Conservation (phyloP, 1,139 yeast species). For the Candida sanyaensis region DNA sequence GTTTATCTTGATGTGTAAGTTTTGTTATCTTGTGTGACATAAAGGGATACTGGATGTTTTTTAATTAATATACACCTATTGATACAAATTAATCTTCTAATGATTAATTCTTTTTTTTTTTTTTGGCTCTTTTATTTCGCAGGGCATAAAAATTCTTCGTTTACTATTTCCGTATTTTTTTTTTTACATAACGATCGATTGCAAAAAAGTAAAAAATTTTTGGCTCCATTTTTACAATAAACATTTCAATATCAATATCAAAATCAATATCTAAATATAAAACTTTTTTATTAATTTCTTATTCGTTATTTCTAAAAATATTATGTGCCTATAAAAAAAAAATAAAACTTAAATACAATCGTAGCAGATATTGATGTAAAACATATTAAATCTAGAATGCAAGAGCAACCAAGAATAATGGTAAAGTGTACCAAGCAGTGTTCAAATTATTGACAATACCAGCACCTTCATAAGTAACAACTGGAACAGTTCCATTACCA, state of each 20-base stretch:
- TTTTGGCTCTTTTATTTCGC: not conserved
- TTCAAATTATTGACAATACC: slow-evolving; percentile 7
- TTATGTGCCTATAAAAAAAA: too few relatives aligned
- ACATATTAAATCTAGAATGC: slow-evolving; percentile 7
- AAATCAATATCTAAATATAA: too few relatives aligned
- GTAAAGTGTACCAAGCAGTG: slow-evolving; percentile 13
- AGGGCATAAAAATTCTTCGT: too few relatives aligned
- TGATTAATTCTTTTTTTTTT: not conserved
- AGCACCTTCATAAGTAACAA: slow-evolving; percentile 14
- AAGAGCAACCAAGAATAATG: slow-evolving; percentile 13
- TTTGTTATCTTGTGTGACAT: slow-evolving; percentile 1
- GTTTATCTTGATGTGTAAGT: not conserved
- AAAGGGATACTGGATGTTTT: too few relatives aligned
- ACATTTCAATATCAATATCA: too few relatives aligned
- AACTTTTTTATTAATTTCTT: too few relatives aligned
- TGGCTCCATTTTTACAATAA: not conserved
- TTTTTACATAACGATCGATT: not conserved
- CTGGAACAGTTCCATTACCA: slow-evolving; percentile 8
- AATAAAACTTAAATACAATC: too few relatives aligned
- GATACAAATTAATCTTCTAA: too few relatives aligned
- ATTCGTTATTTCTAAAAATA: too few relatives aligned
- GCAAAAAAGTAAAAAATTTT: not conserved
- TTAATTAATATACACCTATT: too few relatives aligned
- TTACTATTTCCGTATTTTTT: too few relatives aligned
- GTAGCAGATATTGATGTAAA: too few relatives aligned